Evolutionary conservation across 78 protist species (phyloP).

Genomic region (Bigelowiella natans): DNA sequence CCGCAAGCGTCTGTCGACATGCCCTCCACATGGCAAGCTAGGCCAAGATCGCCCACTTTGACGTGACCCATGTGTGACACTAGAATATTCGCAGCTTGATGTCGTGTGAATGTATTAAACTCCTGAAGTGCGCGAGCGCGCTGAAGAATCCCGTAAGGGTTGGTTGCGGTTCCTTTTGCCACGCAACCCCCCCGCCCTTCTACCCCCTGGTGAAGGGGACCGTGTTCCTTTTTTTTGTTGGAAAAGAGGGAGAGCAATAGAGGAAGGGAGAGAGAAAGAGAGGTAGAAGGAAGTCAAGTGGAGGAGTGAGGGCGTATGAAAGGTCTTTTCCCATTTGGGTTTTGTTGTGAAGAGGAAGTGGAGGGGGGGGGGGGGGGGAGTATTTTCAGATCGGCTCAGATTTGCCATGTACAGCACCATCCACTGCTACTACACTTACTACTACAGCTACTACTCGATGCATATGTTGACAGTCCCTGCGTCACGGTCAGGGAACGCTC

Average conservation of each 20-base stretch:
- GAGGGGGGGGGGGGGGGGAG: too few species aligned
- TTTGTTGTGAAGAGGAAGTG: too few species aligned
- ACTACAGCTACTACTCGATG: too few species aligned
- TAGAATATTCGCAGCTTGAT: neutral
- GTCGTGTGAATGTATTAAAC: neutral
- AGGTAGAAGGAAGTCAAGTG: too few species aligned
- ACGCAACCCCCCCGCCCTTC: neutral
- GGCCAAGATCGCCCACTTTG: neutral
- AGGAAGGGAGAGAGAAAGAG: too few species aligned
- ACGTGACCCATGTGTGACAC: neutral
- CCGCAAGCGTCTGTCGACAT: constrained; percentile 1
- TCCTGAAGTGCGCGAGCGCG: neutral
- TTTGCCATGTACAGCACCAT: too few species aligned
- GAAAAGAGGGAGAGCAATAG: too few species aligned
- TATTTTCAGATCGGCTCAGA: too few species aligned
- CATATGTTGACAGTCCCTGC: neutral
- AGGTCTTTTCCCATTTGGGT: too few species aligned
- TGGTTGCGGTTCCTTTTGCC: neutral
- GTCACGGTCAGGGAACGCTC: too few species aligned
- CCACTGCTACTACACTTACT: too few species aligned
- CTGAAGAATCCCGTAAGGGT: neutral
- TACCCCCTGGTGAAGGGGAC: neutral
- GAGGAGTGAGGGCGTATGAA: too few species aligned
- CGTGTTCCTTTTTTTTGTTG: neutral
- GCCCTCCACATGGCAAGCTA: neutral